Evolutionary conservation across 371 early-diverging fungal species (phyloP).

Genomic region (Mucor circinelloides): DNA sequence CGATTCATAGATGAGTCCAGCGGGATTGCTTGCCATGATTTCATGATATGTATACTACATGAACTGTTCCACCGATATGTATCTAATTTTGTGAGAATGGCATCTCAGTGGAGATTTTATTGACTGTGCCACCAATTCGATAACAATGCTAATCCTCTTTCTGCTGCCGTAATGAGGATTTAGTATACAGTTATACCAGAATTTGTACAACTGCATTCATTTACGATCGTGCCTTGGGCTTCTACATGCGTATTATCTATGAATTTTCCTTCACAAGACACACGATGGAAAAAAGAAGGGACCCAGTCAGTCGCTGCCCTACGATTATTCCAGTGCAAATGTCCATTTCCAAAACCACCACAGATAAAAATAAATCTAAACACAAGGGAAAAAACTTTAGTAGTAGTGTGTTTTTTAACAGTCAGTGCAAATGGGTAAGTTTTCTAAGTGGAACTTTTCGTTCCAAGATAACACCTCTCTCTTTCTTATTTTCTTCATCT

Average conservation of each 20-base stretch:
- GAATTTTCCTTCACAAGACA: background rate
- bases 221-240: background rate
- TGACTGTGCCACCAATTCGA: background rate
- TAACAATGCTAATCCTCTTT: background rate
- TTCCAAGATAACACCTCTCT: background rate
- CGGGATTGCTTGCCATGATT: too few species aligned
- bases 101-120: background rate
- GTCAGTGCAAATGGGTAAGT: background rate
- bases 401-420: background rate
- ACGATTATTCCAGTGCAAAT: background rate
- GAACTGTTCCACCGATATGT: too few species aligned
- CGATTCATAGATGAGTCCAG: too few species aligned
- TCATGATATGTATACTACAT: too few species aligned
- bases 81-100: background rate
- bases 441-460: background rate
- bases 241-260: background rate
- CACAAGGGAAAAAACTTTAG: background rate
- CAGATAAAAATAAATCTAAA: background rate
- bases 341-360: background rate
- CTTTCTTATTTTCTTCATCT: background rate
- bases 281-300: background rate
- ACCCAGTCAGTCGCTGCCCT: background rate
- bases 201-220: background rate
- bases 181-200: background rate
- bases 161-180: background rate